Evolutionary conservation across 768 basidiomycete species (phyloP).

Genomic region (Chalciporus pseudorubinellus): DNA sequence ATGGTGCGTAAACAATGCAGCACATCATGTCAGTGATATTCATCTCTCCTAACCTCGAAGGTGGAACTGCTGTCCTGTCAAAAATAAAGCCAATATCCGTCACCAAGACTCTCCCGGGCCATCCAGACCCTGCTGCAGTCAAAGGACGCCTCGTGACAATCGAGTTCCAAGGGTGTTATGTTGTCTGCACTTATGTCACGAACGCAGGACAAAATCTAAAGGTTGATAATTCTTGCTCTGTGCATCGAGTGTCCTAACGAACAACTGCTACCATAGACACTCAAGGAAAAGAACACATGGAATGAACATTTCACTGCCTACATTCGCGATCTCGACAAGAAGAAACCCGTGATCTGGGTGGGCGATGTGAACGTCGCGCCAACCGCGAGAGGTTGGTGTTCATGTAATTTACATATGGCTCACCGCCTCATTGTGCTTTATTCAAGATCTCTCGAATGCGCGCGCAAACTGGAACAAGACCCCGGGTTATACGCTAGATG

Average conservation of each 20-base stretch:
- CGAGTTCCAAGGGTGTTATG: conserved; percentile 69
- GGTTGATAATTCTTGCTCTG: conserved; percentile 36
- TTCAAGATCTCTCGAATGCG: conserved; percentile 62
- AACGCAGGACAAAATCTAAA: conserved; percentile 80
- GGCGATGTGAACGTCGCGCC: conserved; percentile 89
- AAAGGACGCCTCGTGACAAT: conserved; percentile 80
- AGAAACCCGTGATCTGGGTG: conserved; percentile 85
- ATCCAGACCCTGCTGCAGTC: conserved; percentile 59
- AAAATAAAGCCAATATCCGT: conserved; percentile 71
- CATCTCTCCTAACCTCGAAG: conserved; percentile 40
- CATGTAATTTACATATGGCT: not conserved
- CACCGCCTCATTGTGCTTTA: not conserved
- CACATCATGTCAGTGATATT: not conserved
- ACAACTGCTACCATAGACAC: conserved; percentile 45
- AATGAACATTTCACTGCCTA: conserved; percentile 73
- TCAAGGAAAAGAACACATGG: conserved; percentile 78
- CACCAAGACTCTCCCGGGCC: conserved; percentile 66
- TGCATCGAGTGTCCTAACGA: not conserved
- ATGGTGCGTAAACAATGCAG: conserved; percentile 46
- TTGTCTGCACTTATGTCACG: conserved; percentile 81
- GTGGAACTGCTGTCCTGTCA: conserved; percentile 78
- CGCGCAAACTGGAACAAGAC: conserved; percentile 86
- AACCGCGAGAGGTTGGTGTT: conserved; percentile 55
- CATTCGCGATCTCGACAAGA: conserved; percentile 66
- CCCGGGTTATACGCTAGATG: conserved; percentile 78